Conservation (phyloP, 768 basidiomycete genomes). For the Hortiboletus flavorubellus region DNA sequence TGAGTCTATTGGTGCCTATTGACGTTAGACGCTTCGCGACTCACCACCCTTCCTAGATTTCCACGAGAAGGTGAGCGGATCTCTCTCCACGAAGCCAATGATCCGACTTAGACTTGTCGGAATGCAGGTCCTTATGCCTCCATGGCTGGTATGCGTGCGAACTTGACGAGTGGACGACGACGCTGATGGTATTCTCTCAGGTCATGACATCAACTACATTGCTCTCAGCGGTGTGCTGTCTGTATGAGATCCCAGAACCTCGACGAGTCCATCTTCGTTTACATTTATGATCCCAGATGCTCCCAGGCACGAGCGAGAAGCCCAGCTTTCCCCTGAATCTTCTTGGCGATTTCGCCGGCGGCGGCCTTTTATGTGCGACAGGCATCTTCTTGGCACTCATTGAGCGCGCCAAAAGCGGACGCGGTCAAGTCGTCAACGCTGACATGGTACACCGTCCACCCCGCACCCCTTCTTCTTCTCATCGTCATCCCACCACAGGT, state of each 20-base stretch:
- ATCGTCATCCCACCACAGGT: conserved; percentile 46
- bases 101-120: conserved; percentile 21
- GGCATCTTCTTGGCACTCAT: conserved; percentile 75
- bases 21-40: background rate
- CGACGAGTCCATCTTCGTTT: background rate
- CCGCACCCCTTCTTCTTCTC: background rate
- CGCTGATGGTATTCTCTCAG: conserved; percentile 31
- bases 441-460: conserved; percentile 60
- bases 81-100: background rate
- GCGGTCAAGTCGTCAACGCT: conserved; percentile 68
- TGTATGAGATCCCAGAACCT: conserved; percentile 35
- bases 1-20: conserved; percentile 33
- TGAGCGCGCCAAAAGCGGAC: conserved; percentile 60
- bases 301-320: conserved; percentile 60
- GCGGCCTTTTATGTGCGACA: conserved; percentile 66
- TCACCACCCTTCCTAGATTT: conserved; percentile 40
- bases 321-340: conserved; percentile 74
- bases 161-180: background rate
- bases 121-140: conserved; percentile 59
- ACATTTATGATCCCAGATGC: conserved; percentile 42
- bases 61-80: conserved; percentile 50
- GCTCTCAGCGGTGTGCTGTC: conserved; percentile 74
- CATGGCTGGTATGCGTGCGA: conserved; percentile 61
- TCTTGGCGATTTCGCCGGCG: conserved; percentile 81
- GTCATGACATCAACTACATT: conserved; percentile 84